phyloP scores from a whole-genome alignment of 805 yeast genomes.

The Cyberlindnera meyerae region DNA sequence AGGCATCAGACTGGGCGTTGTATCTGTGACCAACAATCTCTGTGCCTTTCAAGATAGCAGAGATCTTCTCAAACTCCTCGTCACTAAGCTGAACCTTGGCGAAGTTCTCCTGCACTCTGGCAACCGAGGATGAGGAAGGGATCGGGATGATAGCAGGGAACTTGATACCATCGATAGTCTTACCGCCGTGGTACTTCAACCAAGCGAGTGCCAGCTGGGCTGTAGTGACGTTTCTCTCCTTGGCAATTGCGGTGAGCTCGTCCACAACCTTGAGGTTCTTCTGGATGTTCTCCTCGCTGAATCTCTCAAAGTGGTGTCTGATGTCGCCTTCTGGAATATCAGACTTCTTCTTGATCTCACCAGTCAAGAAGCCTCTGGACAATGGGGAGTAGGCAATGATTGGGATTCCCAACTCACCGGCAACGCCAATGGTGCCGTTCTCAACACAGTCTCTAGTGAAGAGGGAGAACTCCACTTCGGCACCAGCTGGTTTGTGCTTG shows the following conservation, averaged over 20 bases:
- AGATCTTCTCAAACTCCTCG: slow-evolving; percentile 43
- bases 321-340: slow-evolving; percentile 56
- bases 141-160: slow-evolving; percentile 66
- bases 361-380: slow-evolving; percentile 74
- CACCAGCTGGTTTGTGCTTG: slow-evolving; percentile 50
- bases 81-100: slow-evolving; percentile 48
- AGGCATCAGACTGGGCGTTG: slow-evolving; percentile 25
- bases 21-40: slow-evolving; percentile 57
- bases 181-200: slow-evolving; percentile 40
- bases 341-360: slow-evolving; percentile 39
- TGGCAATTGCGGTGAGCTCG: slow-evolving; percentile 47
- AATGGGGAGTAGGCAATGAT: slow-evolving; percentile 81
- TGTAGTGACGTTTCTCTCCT: slow-evolving; percentile 39
- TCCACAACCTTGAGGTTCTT: slow-evolving; percentile 51
- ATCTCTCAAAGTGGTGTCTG: slow-evolving; percentile 49
- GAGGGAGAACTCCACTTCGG: slow-evolving; percentile 77
- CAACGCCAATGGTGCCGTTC: slow-evolving; percentile 60
- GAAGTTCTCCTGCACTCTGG: slow-evolving; percentile 60
- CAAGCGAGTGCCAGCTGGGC: slow-evolving; percentile 74
- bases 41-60: slow-evolving; percentile 37
- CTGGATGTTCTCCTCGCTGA: slow-evolving; percentile 49
- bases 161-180: slow-evolving; percentile 23
- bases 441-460: slow-evolving; percentile 55
- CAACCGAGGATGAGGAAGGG: slow-evolving; percentile 47
- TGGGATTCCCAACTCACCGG: slow-evolving; percentile 56